Base-by-base conservation (phyloP, 441 rosid species). In the Rhodomyrtus psidioides region DNA sequence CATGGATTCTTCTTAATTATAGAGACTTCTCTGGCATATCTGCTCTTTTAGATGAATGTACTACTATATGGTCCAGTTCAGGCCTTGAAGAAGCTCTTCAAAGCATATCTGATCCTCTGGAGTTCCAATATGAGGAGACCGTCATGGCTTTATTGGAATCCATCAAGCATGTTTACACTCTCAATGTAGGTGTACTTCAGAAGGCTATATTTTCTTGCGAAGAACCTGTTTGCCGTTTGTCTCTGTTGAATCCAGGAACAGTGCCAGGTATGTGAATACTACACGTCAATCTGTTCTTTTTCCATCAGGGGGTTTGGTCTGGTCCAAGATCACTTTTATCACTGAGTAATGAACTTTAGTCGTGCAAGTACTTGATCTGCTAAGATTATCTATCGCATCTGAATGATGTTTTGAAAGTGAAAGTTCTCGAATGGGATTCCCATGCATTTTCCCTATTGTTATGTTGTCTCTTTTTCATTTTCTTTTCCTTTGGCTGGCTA, bases 61-160 rank as follows among this genome's bases (percentile, higher is more conserved):
- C 87, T 85, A 76, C 88, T n/a, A 13, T 89, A 44, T 95, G 98
- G 98, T 89, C 90, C 81, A 92, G 89, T 90, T 92, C 96, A 26
- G 96, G 98, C 87, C 94, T 95, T 46, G 88, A 91, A 89, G 92
- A 92, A 87, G 96, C 95, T 81, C 88, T 94, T 26, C 86, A 53
- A 44, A 91, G 82, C 83, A 87, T 93, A 74, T 92, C 93, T 58
- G 93, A 88, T 87, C 62, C 83, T 28, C 83, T 87, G 56, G 89
- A 84, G 88, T 83, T 88, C 49, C 79, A 88, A 56, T 88, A 86
- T 87, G 88, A 87, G 81, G 91, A 81, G 85, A 84, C 88, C 53
- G 56, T 88, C 62, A 59, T 88, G 49, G 89, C 87, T 81, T 83
- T 93, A 53, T 84, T 89, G 39, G 92, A 90, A 58, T 94, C 96